Percentiles rank a stretch among this genome's conserved stretches.
Evolutionary conservation across 2,329 filamentous ascomycete species (phyloP).

Genomic region (Monosporascus sp.): DNA sequence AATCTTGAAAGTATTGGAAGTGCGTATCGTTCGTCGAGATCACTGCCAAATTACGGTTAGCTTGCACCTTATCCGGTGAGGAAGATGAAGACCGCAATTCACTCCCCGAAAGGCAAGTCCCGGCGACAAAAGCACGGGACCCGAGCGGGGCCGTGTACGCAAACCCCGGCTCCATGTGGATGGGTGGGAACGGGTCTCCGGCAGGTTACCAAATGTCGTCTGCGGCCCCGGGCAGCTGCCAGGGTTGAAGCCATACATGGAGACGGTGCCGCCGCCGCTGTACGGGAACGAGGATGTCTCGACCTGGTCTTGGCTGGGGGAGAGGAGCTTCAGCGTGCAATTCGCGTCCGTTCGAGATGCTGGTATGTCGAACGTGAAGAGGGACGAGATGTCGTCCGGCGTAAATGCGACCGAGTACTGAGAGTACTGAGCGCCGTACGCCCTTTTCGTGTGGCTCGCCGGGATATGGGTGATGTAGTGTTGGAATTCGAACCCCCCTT

Average conservation of each 20-base stretch:
- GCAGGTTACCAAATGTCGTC: slow-evolving; percentile 27
- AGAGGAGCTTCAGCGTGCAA: slow-evolving; percentile 41
- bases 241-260: slow-evolving; percentile 22
- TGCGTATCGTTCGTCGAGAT: slow-evolving; percentile 26
- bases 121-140: slow-evolving; percentile 22
- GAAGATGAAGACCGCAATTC: slow-evolving; percentile 1
- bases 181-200: slow-evolving; percentile 19
- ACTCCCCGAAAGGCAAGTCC: slow-evolving; percentile 25
- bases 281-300: slow-evolving; percentile 28
- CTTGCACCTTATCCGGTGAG: not conserved
- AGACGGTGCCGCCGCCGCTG: slow-evolving; percentile 30
- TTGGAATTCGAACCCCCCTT: slow-evolving; percentile 24
- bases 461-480: slow-evolving; percentile 29
- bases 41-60: slow-evolving; percentile 11
- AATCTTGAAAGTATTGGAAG: slow-evolving; percentile 25
- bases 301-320: slow-evolving; percentile 31
- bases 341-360: slow-evolving; percentile 31
- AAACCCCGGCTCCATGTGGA: slow-evolving; percentile 28
- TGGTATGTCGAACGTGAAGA: slow-evolving; percentile 43
- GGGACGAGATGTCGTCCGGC: slow-evolving; percentile 25
- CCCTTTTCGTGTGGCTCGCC: slow-evolving; percentile 25
- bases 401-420: slow-evolving; percentile 34
- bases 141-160: slow-evolving; percentile 27
- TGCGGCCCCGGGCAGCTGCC: slow-evolving; percentile 22
- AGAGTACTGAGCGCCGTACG: slow-evolving; percentile 32